Base-by-base conservation (phyloP, 2,329 filamentous ascomycete species). In the Fusarium irregulare region DNA sequence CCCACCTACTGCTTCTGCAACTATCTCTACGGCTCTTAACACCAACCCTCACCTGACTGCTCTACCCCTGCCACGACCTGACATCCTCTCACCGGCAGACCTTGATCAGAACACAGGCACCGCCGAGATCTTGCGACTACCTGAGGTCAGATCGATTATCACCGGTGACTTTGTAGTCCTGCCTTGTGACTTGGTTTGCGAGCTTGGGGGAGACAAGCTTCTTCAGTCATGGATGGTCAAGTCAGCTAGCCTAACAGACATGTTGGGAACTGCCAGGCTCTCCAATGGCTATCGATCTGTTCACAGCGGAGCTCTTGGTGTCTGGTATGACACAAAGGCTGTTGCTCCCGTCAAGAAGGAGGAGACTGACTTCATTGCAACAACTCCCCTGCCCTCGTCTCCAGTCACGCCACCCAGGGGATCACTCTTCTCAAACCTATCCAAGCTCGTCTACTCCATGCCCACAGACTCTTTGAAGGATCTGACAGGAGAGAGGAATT, bases 221-320 rank as follows among this genome's bases (percentile, higher is more conserved):
- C 82, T 97, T 4, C 93, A 98, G 79, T 89, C 94, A 64, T 99
- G 96, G 94, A 94, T 98, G 91, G 89, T 94, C 30, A 89, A 92
- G 73, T 89, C 93, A 51, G 91, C 89, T 18, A 92, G 91, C 40
- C 84, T 95, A 79, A 87, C 80, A 72, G 89, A 83, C 81, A 84
- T 86, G 16, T 85, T 91, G 4, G 87, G 85, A 16, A 85, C 87
- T 40, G 67, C 73, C 6, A 76, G 75, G 20, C 78, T 82, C 18
- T 77, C 80, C n/a, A 80, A 81, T 10, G 80, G 77, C 4, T 73
- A 77, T 16, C 78, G 78, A 45, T 77, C 76, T 54, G 76, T 76
- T 27, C 85, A 88, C 66, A 92, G 92, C 79, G 94, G 94, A 44
- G 96, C 93, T 2, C 83, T 98, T 40, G 91, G 92, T 8, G 92